Evolutionary conservation across 371 early-diverging fungal genomes (phyloP).

Genomic region (Apophysomyces variabilis): DNA sequence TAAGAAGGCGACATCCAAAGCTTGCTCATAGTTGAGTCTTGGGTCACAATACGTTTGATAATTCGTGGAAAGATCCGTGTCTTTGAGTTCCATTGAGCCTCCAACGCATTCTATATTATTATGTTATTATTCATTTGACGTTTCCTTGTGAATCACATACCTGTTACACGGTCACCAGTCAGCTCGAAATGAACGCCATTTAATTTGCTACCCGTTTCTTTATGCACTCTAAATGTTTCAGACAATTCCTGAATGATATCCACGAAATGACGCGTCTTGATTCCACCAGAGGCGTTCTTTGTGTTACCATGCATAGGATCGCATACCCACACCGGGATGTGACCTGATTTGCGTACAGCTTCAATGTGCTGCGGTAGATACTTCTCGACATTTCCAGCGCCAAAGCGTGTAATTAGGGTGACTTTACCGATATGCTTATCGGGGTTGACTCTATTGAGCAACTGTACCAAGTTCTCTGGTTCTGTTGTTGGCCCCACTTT

Average conservation of each 20-base stretch:
- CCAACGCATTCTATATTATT: constrained; percentile 81
- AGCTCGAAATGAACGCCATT: constrained; percentile 97
- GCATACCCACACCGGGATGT: constrained; percentile 94
- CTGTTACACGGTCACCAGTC: constrained; percentile 91
- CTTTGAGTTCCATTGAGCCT: constrained; percentile 91
- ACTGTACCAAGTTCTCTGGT: constrained; percentile 78
- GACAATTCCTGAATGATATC: constrained; percentile 85
- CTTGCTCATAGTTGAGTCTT: constrained; percentile 95
- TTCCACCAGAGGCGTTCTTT: constrained; percentile 74
- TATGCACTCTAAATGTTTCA: constrained; percentile 84
- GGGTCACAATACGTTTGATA: constrained; percentile 96
- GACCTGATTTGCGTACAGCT: constrained; percentile 85
- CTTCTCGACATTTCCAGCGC: constrained; percentile 81
- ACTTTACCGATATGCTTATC: constrained; percentile 88
- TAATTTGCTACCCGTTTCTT: constrained; percentile 69
- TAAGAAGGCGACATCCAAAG: constrained; percentile 93
- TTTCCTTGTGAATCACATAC: constrained; percentile 21
- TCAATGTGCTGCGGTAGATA: constrained; percentile 86
- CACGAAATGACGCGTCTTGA: constrained; percentile 91
- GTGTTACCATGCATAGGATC: constrained; percentile 99
- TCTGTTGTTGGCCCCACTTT: constrained; percentile 94
- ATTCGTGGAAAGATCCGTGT: constrained; percentile 80
- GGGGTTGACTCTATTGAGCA: constrained; percentile 89
- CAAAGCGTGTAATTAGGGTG: constrained; percentile 95
- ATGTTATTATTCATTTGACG: not conserved